phyloP scores from a whole-genome alignment of 2,329 filamentous ascomycete genomes.

The Neoascochyta sp. region DNA sequence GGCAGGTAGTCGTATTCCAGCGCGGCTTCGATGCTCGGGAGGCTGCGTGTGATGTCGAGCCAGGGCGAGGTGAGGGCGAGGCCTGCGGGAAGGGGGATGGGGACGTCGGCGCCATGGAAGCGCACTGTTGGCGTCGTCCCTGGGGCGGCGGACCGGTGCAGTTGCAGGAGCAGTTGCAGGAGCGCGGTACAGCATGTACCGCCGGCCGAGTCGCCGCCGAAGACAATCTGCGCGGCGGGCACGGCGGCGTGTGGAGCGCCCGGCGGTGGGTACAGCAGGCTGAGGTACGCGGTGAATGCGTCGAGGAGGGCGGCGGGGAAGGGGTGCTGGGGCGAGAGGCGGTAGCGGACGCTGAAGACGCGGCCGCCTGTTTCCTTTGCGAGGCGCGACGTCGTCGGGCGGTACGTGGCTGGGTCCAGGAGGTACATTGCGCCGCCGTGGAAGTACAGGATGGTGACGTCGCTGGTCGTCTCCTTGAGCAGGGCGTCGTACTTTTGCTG shows the following conservation, averaged over 20 bases:
- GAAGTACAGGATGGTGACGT: constrained; percentile 66
- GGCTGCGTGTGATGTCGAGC: constrained; percentile 65
- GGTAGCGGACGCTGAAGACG: constrained; percentile 69
- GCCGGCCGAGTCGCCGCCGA: constrained; percentile 73
- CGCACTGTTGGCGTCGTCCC: constrained; percentile 46
- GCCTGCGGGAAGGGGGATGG: constrained; percentile 64
- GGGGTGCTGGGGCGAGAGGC: constrained; percentile 68
- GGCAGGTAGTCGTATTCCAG: constrained; percentile 61
- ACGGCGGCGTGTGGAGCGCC: constrained; percentile 65
- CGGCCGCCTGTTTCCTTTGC: constrained; percentile 65
- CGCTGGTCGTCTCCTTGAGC: constrained; percentile 63
- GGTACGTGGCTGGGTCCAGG: constrained; percentile 66
- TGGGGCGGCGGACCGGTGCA: constrained; percentile 46
- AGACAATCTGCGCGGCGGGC: constrained; percentile 61
- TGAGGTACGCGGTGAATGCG: constrained; percentile 67
- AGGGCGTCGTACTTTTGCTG: constrained; percentile 61
- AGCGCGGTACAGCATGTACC: constrained; percentile 67
- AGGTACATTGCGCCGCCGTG: constrained; percentile 74
- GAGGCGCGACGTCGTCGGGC: constrained; percentile 56
- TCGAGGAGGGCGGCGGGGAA: constrained; percentile 75
- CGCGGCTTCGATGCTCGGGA: constrained; percentile 54
- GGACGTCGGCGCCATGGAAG: constrained; percentile 59
- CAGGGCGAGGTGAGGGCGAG: constrained; percentile 63
- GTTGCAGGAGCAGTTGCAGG: constrained; percentile 64
- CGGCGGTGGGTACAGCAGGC: constrained; percentile 66